Evolutionary conservation across 2,329 filamentous ascomycete species (phyloP), one percentile per base, ranked within the genome.

Genomic region (Ophiostoma perfectum): DNA sequence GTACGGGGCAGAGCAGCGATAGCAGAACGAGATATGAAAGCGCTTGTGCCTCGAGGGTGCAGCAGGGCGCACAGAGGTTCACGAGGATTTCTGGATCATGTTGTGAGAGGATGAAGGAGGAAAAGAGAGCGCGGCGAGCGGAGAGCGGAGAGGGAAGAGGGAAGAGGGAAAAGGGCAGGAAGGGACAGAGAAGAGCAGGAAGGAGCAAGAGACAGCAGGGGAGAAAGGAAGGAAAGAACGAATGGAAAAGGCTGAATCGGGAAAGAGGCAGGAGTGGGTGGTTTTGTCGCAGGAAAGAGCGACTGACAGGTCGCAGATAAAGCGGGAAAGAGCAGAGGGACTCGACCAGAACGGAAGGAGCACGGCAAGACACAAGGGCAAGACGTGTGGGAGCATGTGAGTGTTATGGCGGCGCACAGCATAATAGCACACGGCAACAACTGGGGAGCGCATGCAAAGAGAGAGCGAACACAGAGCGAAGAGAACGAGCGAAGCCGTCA

Each of bases 281-380:
- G n/a, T 8, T 12, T 45, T 8, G 47, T 52, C 14, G 7, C 16
- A 9, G 49, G 49, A 55, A 55, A 55, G 49, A 55, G 49, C 49
- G 18, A 27, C 5, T 14, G n/a, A 18, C 49, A 55, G 45, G 12
- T 49, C 16, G 16, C 47, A 49, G 45, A 55, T n/a, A n/a, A 36
- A 11, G 49, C 49, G 42, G 42, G 42, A 45, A 55, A 14, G 49
- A 55, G n/a, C 49, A 55, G n/a, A 55, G 49, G n/a, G 45, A 55
- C 49, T 55, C 49, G 49, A 55, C 49, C 18, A 55, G 8, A 36
- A 27, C 49, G 49, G 18, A 55, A 55, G 49, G 49, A 55, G 49
- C 49, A 7, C 18, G 18, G 49, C 8, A 55, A 14, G 27, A 55
- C 8, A 27, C 27, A 9, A 55, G 7, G n/a, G 47, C 47, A 55